A percentile compares a stretch with the other conserved stretches of the same genome.
phyloP scores from a whole-genome alignment of 2,329 filamentous ascomycete genomes.

The Trichoderma sp. region DNA sequence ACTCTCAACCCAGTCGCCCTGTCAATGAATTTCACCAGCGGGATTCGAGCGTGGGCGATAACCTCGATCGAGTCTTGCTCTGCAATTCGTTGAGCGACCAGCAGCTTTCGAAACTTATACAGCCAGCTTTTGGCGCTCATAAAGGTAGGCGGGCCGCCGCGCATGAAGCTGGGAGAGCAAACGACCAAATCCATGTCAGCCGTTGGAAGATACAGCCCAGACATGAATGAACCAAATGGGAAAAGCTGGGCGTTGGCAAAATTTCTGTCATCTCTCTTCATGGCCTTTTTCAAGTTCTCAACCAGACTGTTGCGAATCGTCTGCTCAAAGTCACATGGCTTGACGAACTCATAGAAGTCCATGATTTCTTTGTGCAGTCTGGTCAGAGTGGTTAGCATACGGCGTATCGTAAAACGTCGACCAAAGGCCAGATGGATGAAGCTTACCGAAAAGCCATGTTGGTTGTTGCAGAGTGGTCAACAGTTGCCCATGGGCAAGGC shows the following conservation, averaged over 20 bases:
- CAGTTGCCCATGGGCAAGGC: conserved; percentile 65
- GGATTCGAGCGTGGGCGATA: conserved; percentile 79
- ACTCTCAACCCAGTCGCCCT: conserved; percentile 76
- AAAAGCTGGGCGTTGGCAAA: conserved; percentile 67
- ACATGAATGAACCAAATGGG: conserved; percentile 92
- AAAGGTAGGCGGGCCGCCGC: conserved; percentile 54
- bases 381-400: neutral
- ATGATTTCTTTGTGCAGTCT: conserved; percentile 88
- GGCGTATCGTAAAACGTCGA: neutral
- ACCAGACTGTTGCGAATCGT: conserved; percentile 74
- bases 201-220: conserved; percentile 70
- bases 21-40: conserved; percentile 90
- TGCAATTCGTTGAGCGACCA: conserved; percentile 62
- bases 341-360: conserved; percentile 86
- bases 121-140: conserved; percentile 59
- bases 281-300: conserved; percentile 63
- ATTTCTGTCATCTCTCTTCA: conserved; percentile 54
- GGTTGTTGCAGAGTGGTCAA: conserved; percentile 57
- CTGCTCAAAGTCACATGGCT: conserved; percentile 76
- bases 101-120: conserved; percentile 63
- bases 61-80: conserved; percentile 63
- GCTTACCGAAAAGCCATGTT: conserved; percentile 61
- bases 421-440: neutral
- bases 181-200: conserved; percentile 95
- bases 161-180: conserved; percentile 62